Evolutionary conservation across 169 alveolate species (phyloP), one percentile per base, ranked within the genome.

Genomic region (Eimeria mitis): DNA sequence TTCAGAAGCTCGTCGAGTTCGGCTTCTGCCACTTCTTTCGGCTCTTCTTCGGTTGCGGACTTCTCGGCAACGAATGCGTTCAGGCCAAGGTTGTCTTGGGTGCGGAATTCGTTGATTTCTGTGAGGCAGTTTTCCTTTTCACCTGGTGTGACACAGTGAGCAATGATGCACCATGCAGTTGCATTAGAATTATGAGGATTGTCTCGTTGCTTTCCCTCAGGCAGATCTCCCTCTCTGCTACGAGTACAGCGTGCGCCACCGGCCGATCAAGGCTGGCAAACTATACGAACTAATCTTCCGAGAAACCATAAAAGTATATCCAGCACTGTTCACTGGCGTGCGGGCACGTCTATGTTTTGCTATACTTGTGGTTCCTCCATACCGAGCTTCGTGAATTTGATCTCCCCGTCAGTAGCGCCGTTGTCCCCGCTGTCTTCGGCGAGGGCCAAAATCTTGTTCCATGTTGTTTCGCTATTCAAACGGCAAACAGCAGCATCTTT

Each of bases 31-130:
- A 0, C 31, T 13, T 14, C 37, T 6, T 11, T 21, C 37, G 47
- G 14, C 7, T 13, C 65, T 47, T 23, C 56, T 28, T 25, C 31
- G 11, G 70, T 1, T 25, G 31, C 2, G 31, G 49, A 34, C 19
- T 37, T 21, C 25, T 37, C 76, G 54, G 61, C 91, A 40, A 63
- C 65, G 81, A 87, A 87, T 2, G 65, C 68, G 2, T 34, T 40
- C 42, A 87, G 61, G 65, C 92, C 92, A 13, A 87, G 61, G 16
- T 44, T 21, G 23, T 63, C 83, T 25, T 87, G 92, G 47, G 92
- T 87, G 11, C 92, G 92, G 71, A 63, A 61, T 25, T 37, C 81
- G 52, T 87, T 87, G 59, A 87, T 87, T 54, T 87, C 92, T 34
- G 47, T 44, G 47, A 87, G 81, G 65, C 92, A 87, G 92, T 42